Conservation (phyloP, 495 filamentous ascomycete genomes). For the Podospora tetraspora region DNA sequence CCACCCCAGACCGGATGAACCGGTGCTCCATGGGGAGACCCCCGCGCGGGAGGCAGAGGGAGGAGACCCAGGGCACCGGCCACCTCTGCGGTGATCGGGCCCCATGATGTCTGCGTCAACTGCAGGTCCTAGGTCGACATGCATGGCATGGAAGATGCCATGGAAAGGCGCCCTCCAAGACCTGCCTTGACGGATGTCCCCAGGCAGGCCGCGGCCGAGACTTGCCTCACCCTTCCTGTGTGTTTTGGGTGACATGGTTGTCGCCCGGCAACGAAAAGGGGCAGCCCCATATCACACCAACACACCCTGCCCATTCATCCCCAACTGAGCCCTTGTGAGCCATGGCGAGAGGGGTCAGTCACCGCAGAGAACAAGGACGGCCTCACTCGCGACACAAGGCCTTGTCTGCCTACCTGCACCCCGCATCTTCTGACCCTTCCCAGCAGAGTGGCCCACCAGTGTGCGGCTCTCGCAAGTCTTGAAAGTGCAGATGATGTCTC, state of each 20-base stretch:
- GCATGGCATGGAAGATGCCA: background rate
- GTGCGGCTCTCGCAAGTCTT: slow-evolving; percentile 1
- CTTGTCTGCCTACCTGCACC: slow-evolving; percentile 1
- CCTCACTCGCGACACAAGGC: background rate
- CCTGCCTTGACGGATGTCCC: background rate
- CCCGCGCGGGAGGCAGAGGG: too few relatives aligned
- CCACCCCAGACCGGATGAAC: background rate
- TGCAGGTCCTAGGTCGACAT: background rate
- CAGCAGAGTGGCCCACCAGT: background rate
- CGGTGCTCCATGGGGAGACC: too few relatives aligned
- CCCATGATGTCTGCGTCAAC: background rate
- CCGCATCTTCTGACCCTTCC: slow-evolving; percentile 1
- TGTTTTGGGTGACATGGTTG: background rate
- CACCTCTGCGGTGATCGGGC: too few relatives aligned
- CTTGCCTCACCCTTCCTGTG: background rate
- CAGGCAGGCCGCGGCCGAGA: background rate
- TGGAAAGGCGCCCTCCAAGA: background rate
- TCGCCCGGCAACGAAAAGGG: background rate
- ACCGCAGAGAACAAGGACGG: background rate
- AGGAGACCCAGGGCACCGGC: too few relatives aligned
- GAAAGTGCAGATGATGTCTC: background rate
- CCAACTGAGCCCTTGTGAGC: background rate
- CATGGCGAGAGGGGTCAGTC: background rate
- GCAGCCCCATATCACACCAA: background rate
- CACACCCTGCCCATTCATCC: background rate